These are phyloP conservation scores for Xerocomus amazonicus DNA, from an alignment of 1,284 basidiomycete species.

Conservation along the genomic window DNA sequence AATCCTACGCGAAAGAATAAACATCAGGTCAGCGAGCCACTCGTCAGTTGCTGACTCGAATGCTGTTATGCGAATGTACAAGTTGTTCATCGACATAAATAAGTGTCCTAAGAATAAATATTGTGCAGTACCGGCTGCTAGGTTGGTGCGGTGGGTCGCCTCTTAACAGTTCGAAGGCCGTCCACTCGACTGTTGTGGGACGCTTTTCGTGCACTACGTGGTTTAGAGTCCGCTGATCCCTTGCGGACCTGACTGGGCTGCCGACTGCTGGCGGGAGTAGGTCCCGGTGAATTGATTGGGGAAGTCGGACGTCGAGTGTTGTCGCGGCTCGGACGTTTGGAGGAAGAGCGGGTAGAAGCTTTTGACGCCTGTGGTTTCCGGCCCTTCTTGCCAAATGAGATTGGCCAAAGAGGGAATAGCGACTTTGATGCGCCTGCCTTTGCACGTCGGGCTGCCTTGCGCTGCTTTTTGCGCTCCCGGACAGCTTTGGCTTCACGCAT, in stretches of 20 bases:
- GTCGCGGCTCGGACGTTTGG: conserved; percentile 9
- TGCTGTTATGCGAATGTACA: not conserved
- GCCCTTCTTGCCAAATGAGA: conserved; percentile 17
- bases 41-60: not conserved
- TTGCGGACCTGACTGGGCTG: conserved; percentile 19
- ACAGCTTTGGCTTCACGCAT: conserved; percentile 50
- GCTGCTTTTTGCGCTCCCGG: conserved; percentile 25
- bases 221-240: conserved; percentile 2
- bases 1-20: not conserved
- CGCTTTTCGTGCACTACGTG: conserved; percentile 19
- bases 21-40: not conserved
- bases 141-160: not conserved
- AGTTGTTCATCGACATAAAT: conserved; percentile 22
- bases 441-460: conserved; percentile 21
- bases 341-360: conserved; percentile 6
- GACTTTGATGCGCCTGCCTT: conserved; percentile 14
- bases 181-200: conserved; percentile 15
- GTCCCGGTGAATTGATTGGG: conserved; percentile 16
- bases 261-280: conserved; percentile 14
- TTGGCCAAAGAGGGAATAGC: conserved; percentile 17
- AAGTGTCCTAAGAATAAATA: conserved; percentile 21
- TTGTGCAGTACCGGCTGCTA: conserved; percentile 2
- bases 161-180: conserved; percentile 4
- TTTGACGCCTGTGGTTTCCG: conserved; percentile 10
- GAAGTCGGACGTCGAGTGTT: conserved; percentile 13